Evolutionary conservation across 495 filamentous ascomycete genomes (phyloP), one percentile per base, ranked within the genome.

Genomic region (Bacidia gigantensis): DNA sequence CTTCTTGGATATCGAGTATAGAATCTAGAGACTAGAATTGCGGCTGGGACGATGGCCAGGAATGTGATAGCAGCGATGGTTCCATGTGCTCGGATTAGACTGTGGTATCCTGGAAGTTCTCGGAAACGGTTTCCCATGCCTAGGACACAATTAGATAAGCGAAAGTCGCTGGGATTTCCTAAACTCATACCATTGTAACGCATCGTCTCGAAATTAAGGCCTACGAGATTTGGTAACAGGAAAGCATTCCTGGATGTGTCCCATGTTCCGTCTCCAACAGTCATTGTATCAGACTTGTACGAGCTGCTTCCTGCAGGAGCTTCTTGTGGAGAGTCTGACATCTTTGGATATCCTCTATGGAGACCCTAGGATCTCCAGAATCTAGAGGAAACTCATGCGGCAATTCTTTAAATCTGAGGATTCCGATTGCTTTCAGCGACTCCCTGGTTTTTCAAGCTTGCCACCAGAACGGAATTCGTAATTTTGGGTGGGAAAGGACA

Each of bases 221-320:
- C 89, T 64, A 84, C 74, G 35, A 95, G 67, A 68, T 92, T 92
- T 22, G 89, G 89, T 43, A 95, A 68, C 45, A 95, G 73, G 66
- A 95, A 95, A 9, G 82, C 84, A 67, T 95, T 89, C 65, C 83
- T 79, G 53, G 75, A 69, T 22, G 77, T 76, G 59, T 95, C 87
- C 89, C 89, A 95, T 25, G 89, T 95, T 25, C 89, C 89, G 70
- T 95, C 89, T 53, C 89, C 89, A 17, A 95, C 89, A 57, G 75
- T 78, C 67, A 94, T 72, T 40, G 84, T 90, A 65, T 87, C 76
- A 42, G 87, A 94, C 44, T 76, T 68, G 71, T 95, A 95, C 20
- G 78, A 80, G 65, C 82, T 85, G 72, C 82, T 85, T 63, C 89
- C 89, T 20, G 89, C 72, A 53, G 84, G 79, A 52, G 87, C 80